Percentiles rank a stretch among this genome's conserved stretches.
Evolutionary conservation across 2,329 filamentous ascomycete species (phyloP).

Genomic region (Fusarium floridanum): DNA sequence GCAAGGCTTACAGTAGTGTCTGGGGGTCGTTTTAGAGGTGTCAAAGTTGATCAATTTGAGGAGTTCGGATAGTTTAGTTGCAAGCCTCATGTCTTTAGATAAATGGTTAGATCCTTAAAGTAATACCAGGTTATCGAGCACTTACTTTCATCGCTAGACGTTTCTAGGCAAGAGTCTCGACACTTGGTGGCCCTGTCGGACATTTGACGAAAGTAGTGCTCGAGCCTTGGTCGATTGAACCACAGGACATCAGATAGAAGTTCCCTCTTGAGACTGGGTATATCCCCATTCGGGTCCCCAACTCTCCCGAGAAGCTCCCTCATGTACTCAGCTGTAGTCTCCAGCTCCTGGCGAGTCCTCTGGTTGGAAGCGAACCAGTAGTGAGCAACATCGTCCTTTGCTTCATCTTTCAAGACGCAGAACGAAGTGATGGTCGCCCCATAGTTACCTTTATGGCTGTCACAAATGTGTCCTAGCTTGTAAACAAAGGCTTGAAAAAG

Average conservation of each 20-base stretch:
- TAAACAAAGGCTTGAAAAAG: slow-evolving; percentile 29
- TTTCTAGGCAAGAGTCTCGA: background rate
- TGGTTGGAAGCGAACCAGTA: slow-evolving; percentile 48
- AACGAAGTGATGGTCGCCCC: slow-evolving; percentile 39
- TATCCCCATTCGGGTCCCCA: background rate
- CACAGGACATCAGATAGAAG: slow-evolving; percentile 14
- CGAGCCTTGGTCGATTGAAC: slow-evolving; percentile 22
- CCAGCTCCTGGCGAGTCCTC: slow-evolving; percentile 11
- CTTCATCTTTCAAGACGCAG: slow-evolving; percentile 36
- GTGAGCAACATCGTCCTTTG: slow-evolving; percentile 14
- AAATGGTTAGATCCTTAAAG: background rate
- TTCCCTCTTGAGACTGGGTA: background rate
- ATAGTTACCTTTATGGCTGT: slow-evolving; percentile 5
- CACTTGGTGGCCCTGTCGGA: background rate
- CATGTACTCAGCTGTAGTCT: slow-evolving; percentile 7
- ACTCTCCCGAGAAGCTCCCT: slow-evolving; percentile 2
- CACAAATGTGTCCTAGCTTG: slow-evolving; percentile 32
- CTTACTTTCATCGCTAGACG: background rate
- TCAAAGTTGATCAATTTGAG: background rate
- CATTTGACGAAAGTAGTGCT: slow-evolving; percentile 11
- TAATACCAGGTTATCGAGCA: fast-evolving
- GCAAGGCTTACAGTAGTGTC: background rate
- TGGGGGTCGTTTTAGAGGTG: background rate
- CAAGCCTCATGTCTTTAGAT: background rate
- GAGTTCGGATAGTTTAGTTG: background rate